phyloP scores from a whole-genome alignment of 176 grass and related monocot species.

The Oryza punctata region DNA sequence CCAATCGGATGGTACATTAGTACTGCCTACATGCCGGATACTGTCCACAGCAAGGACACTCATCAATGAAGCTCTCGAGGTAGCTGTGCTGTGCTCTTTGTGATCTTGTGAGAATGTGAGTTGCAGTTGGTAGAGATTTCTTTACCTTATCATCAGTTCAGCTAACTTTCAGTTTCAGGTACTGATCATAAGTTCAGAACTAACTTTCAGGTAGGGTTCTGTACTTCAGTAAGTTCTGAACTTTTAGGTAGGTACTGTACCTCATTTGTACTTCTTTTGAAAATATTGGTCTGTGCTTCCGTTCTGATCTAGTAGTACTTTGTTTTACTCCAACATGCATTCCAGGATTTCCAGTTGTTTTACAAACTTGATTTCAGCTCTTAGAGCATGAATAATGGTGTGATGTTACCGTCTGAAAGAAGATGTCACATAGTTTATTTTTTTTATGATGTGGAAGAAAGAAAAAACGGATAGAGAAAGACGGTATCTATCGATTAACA shows the following conservation, averaged over 20 bases:
- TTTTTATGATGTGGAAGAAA: too few relatives aligned
- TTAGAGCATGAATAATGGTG: neutral
- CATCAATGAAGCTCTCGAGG: slow-evolving; percentile 12
- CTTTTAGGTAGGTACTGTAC: neutral
- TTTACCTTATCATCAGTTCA: neutral
- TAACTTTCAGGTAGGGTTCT: neutral
- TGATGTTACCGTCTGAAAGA: too few relatives aligned
- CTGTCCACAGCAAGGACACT: neutral
- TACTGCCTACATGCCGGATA: neutral
- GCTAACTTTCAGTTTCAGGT: neutral
- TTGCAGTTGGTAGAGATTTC: neutral
- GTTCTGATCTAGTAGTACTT: neutral
- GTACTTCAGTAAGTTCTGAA: neutral
- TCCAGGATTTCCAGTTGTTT: neutral
- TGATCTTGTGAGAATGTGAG: neutral
- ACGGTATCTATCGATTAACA: too few relatives aligned
- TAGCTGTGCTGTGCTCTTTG: slow-evolving; percentile 4
- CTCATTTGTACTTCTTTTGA: neutral
- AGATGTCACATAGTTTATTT: too few relatives aligned
- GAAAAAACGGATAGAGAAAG: too few relatives aligned
- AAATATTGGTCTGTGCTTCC: neutral
- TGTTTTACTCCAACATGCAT: neutral
- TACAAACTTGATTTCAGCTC: neutral
- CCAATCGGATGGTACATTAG: too few relatives aligned
- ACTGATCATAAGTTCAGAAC: neutral